phyloP scores from a whole-genome alignment of 2,329 filamentous ascomycete species.

The Aureobasidium sp. region DNA sequence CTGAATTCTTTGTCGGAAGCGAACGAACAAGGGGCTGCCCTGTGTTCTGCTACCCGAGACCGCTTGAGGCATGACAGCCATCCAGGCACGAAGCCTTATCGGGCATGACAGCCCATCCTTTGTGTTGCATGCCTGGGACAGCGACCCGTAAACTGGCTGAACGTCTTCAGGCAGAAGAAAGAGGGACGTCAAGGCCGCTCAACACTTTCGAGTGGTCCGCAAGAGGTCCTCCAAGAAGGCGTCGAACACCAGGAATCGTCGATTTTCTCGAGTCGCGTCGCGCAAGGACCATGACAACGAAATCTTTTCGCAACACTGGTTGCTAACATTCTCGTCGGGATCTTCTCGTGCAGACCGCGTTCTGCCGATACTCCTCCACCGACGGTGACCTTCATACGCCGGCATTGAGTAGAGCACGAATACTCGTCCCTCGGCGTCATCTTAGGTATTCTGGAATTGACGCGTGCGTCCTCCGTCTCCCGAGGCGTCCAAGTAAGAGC shows the following conservation, averaged over 20 bases:
- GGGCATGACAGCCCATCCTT: background rate
- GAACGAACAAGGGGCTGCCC: background rate
- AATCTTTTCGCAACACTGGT: background rate
- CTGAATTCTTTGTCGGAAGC: background rate
- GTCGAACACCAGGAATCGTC: background rate
- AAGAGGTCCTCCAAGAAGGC: constrained; percentile 5
- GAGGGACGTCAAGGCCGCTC: background rate
- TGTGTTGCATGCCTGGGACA: background rate
- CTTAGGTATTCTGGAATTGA: background rate
- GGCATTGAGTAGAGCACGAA: background rate
- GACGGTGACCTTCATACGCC: background rate
- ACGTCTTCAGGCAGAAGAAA: constrained; percentile 3
- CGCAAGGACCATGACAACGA: background rate
- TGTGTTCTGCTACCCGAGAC: background rate
- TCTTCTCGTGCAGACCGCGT: background rate
- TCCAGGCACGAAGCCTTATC: background rate
- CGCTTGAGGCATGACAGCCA: background rate
- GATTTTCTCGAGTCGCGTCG: background rate
- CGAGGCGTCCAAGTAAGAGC: background rate
- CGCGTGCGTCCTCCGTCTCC: background rate
- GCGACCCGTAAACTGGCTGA: background rate
- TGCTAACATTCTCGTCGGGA: background rate
- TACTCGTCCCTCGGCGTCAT: background rate
- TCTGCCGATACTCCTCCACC: background rate
- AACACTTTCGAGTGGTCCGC: background rate